Evolutionary conservation across 2,329 filamentous ascomycete species (phyloP), one percentile per base, ranked within the genome.

Genomic region (Xylariaceae sp.): DNA sequence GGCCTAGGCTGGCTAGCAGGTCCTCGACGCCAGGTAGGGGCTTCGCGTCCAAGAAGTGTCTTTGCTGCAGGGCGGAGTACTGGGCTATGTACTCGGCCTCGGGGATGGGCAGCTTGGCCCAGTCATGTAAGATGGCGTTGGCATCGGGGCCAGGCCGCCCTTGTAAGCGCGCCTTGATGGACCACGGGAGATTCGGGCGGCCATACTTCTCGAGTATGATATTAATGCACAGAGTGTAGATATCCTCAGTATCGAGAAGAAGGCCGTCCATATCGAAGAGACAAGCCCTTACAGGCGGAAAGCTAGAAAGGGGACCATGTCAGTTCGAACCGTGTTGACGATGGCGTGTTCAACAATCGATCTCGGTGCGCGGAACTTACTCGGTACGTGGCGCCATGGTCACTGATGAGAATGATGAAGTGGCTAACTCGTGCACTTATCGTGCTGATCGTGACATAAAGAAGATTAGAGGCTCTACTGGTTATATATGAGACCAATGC

Each of bases 251-350:
- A 72, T 97, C 86, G 68, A 99, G 88, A 18, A 99, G 83, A 34
- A 99, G 86, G 56, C 94, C 94, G 72, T 99, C 94, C 92, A 97
- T 96, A 77, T 99, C 94, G 71, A 99, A 97, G 61, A 99, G 85
- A 72, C 92, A 96, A 63, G 92, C 94, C 63, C 91, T 83, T 55
- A 97, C 80, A 44, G 87, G 84, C 18, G 89, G 87, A 71, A 91
- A 85, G 68, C 87, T 89, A 42, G 16, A 65, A 22, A 30, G 46
- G 8, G 16, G 43, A 40, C 21, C 47, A 22, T 30, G 37, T 64
- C 37, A 65, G 58, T 48, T 44, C 47, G 16, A 51, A 64, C 42
- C 60, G 58, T 5, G 4, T 9, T n/a, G 21, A n/a, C 15, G 9
- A 18, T 47, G n/a, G 43, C 36, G 7, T 26, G 30, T 50, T n/a